Evolutionary conservation across 345 rosid species (phyloP).

Genomic region (Boechera stricta): DNA sequence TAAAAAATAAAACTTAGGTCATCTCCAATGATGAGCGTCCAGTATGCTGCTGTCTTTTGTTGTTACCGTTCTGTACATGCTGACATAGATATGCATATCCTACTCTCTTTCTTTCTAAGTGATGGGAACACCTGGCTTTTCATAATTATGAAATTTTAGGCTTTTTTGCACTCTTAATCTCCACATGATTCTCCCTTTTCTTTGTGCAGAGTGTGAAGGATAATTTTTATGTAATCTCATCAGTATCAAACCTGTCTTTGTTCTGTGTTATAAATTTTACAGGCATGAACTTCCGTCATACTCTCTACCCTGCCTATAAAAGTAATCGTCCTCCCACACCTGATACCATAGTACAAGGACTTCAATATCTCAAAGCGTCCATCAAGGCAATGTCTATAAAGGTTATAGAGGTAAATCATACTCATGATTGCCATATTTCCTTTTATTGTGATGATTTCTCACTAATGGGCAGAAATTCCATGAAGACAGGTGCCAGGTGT

Average conservation of each 20-base stretch:
- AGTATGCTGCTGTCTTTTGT: no score
- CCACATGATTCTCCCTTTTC: constrained; percentile 20
- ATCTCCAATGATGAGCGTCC: no score
- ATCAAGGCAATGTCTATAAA: constrained; percentile 92
- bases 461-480: constrained; percentile 41
- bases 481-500: constrained; percentile 88
- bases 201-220: constrained; percentile 17
- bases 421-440: constrained; percentile 19
- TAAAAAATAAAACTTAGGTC: background rate
- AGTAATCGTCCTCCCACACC: constrained; percentile 95
- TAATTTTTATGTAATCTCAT: constrained; percentile 12
- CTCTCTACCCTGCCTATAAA: constrained; percentile 82
- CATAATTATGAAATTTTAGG: constrained; percentile 11
- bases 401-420: constrained; percentile 82
- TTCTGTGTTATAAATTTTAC: constrained; percentile 34
- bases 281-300: constrained; percentile 90
- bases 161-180: background rate
- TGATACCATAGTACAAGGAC: constrained; percentile 93
- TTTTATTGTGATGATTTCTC: constrained; percentile 28
- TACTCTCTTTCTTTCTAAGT: background rate
- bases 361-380: constrained; percentile 94
- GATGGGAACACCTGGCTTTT: constrained; percentile 10
- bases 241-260: background rate
- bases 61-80: background rate
- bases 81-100: constrained; percentile 26